phyloP scores from a whole-genome alignment of 768 basidiomycete genomes.

The Leccinum ochraceum region DNA sequence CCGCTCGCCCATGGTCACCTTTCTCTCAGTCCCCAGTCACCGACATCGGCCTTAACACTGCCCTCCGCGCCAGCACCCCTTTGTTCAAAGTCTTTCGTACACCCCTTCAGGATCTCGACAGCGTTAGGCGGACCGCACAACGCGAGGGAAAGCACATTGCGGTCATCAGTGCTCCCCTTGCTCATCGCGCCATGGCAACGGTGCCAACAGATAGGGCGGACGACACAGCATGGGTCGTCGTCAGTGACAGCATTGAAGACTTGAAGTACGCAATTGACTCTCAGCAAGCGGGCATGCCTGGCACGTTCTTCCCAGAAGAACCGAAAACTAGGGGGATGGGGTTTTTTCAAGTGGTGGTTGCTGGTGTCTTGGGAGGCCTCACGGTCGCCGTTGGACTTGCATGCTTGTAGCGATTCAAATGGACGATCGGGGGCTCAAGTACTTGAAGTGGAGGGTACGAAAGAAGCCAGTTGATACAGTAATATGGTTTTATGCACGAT shows the following conservation, averaged over 20 bases:
- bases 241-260: slow-evolving; percentile 35
- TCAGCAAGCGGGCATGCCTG: slow-evolving; percentile 35
- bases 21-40: slow-evolving; percentile 27
- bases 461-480: not conserved
- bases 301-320: slow-evolving; percentile 27
- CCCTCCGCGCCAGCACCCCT: slow-evolving; percentile 32
- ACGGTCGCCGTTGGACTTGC: slow-evolving; percentile 32
- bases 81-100: slow-evolving; percentile 37
- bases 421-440: not conserved
- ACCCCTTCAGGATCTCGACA: slow-evolving; percentile 29
- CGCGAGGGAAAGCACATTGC: slow-evolving; percentile 35
- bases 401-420: slow-evolving; percentile 33
- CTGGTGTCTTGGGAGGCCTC: slow-evolving; percentile 36
- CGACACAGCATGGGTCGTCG: slow-evolving; percentile 33
- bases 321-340: slow-evolving; percentile 18
- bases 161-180: slow-evolving; percentile 26
- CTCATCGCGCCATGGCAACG: slow-evolving; percentile 24
- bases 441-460: not conserved
- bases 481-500: slow-evolving; percentile 17
- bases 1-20: slow-evolving; percentile 30
- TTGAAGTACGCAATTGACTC: slow-evolving; percentile 34
- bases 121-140: slow-evolving; percentile 27
- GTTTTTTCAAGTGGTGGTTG: slow-evolving; percentile 35
- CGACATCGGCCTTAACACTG: slow-evolving; percentile 28
- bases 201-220: slow-evolving; percentile 19